Evolutionary conservation across 768 basidiomycete species (phyloP).

Genomic region (Collybia nuda): DNA sequence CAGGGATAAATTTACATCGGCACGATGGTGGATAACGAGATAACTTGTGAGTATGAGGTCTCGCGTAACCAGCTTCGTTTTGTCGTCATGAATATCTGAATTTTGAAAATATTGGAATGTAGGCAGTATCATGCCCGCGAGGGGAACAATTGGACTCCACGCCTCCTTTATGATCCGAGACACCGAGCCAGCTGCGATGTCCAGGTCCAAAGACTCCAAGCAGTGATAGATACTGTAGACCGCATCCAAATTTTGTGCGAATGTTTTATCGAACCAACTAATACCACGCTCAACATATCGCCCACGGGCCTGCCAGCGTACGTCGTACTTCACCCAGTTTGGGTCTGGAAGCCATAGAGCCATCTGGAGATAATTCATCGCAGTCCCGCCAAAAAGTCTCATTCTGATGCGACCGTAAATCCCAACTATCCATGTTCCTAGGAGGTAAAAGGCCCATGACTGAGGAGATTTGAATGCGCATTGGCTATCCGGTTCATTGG

Average conservation of each 20-base stretch:
- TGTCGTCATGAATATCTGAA: constrained; percentile 1
- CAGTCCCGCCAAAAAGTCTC: not conserved
- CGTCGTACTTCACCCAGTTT: constrained; percentile 20
- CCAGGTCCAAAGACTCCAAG: constrained; percentile 13
- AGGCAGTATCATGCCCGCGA: not conserved
- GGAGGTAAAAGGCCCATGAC: constrained; percentile 9
- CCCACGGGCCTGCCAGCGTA: constrained; percentile 17
- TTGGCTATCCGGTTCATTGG: not conserved
- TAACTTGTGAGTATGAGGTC: constrained; percentile 6
- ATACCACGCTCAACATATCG: constrained; percentile 16
- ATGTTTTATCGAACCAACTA: constrained; percentile 17
- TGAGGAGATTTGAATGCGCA: constrained; percentile 13
- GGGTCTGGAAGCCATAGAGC: constrained; percentile 16
- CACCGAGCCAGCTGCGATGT: constrained; percentile 15
- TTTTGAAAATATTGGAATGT: not conserved
- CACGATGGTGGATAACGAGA: constrained; percentile 1
- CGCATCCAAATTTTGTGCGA: constrained; percentile 13
- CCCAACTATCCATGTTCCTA: constrained; percentile 1
- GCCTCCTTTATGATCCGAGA: constrained; percentile 16
- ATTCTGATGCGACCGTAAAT: not conserved
- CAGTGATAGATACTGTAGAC: constrained; percentile 17
- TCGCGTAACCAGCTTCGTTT: not conserved
- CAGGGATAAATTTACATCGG: not conserved
- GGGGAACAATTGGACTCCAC: constrained; percentile 15
- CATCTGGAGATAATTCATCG: constrained; percentile 7